Base-by-base conservation (phyloP, 805 yeast genomes). In the Ogataea nonfermentans region DNA sequence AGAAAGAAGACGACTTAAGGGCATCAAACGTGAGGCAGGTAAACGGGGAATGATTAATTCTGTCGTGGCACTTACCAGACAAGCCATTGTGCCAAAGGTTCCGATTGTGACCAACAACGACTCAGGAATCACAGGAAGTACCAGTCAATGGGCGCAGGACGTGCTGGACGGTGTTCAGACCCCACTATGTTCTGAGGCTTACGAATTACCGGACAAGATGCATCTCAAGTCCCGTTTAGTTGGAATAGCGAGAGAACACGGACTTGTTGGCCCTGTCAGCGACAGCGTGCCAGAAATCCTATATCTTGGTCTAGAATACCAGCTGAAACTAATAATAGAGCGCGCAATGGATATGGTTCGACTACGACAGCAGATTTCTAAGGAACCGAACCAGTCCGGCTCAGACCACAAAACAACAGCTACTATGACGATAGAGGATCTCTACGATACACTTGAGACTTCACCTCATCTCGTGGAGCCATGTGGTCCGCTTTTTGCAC, bases 71-170 rank as follows among this genome's bases (percentile, higher is more conserved):
- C 72, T 81, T 54, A 81, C 87, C 1, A 70, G 91, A 58, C 83
- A 84, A 53, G 76, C 87, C 0, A 65, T 80, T 56, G 70, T 83
- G 35, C 97, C 98, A 1, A 85, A 84, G 53, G 80, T 91, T 15
- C 99, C 99, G 3, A 79, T 81, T 56, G 79, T 76, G 27, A 74
- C 73, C 40, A 76, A 41, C 37, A 37, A 26, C 32, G 52, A 45
- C 15, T 44, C 41, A 17, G 40, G 32, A 5, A 26, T 25, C 24
- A 24, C 51, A 10, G 62, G 56, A 12, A 77, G 76, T 49, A 74
- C 86, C 24, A 74, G 80, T 22, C 83, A 83, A 51, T 89, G 96
- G 91, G 87, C 95, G 15, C 96, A 90, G 60, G 98, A 93, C 56
- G 86, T 93, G 12, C 74, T 83, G 38, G 89, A 83, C 54, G 95